Evolutionary conservation across 2,329 filamentous ascomycete genomes (phyloP).

Genomic region (Sarocladiaceae sp.): DNA sequence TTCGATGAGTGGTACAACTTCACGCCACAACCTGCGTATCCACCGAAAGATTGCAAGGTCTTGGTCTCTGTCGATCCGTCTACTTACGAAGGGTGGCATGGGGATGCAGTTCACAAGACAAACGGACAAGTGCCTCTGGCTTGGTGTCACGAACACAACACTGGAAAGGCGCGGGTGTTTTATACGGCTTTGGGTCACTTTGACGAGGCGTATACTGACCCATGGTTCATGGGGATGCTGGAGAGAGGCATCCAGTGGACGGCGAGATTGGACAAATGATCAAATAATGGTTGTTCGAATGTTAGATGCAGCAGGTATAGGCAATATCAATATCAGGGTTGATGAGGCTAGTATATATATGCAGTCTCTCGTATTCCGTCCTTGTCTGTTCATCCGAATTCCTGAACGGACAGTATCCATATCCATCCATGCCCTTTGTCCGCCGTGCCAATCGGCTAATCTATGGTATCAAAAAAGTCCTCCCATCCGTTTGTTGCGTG

Average conservation of each 20-base stretch:
- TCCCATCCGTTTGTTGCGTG: too few relatives aligned
- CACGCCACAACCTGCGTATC: neutral
- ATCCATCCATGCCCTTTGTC: too few relatives aligned
- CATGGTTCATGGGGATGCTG: slow-evolving; percentile 4
- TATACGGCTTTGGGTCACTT: slow-evolving; percentile 4
- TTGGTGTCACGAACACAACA: neutral
- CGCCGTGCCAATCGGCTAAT: too few relatives aligned
- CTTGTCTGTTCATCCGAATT: too few relatives aligned
- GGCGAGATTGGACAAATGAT: neutral
- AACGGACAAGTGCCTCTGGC: neutral
- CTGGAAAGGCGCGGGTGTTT: neutral
- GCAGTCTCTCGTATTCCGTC: too few relatives aligned
- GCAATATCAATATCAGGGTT: too few relatives aligned
- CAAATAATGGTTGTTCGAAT: neutral
- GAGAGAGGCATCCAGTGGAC: neutral
- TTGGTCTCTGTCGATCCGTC: neutral
- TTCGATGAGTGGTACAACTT: slow-evolving; percentile 9
- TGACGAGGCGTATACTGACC: neutral
- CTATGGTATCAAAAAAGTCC: too few relatives aligned
- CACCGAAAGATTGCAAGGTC: neutral
- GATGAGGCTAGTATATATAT: neutral
- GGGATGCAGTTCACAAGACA: too few relatives aligned
- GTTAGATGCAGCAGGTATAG: too few relatives aligned
- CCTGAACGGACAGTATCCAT: too few relatives aligned
- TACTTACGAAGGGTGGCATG: slow-evolving; percentile 1